Evolutionary conservation across 164 flowering plant species (phyloP).

Genomic region (Vitis rotundifolia): DNA sequence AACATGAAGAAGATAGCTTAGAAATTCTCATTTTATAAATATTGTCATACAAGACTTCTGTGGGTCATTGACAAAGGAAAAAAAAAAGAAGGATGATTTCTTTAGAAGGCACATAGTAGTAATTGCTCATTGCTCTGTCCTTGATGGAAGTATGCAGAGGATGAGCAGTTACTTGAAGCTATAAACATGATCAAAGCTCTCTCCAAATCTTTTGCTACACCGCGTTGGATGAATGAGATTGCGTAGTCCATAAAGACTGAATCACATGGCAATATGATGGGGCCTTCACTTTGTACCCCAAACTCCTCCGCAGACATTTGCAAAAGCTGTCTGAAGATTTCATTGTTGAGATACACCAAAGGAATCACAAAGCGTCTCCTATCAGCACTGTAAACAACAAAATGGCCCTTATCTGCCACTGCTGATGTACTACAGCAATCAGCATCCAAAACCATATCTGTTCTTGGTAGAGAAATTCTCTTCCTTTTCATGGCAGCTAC

Average conservation of each 20-base stretch:
- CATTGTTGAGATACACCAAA: not conserved
- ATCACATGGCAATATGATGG: slow-evolving; percentile 10
- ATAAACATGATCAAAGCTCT: not conserved
- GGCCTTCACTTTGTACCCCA: slow-evolving; percentile 1
- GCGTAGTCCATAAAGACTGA: not conserved
- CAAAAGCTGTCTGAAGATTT: not conserved
- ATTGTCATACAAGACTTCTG: too few species aligned
- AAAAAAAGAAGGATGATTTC: too few species aligned
- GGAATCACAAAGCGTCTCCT: slow-evolving; percentile 5
- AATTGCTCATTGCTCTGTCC: too few species aligned
- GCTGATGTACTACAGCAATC: not conserved
- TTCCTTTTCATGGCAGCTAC: not conserved
- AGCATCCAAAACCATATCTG: not conserved
- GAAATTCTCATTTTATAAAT: too few species aligned
- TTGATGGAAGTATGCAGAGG: too few species aligned
- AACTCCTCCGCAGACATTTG: slow-evolving; percentile 9
- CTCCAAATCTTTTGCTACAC: not conserved
- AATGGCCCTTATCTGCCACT: slow-evolving; percentile 1
- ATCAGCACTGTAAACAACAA: slow-evolving; percentile 12
- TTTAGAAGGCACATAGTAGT: too few species aligned
- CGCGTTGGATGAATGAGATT: not conserved
- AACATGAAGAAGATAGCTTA: too few species aligned
- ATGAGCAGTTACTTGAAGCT: too few species aligned
- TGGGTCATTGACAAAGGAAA: too few species aligned
- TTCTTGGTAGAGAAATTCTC: slow-evolving; percentile 3